Conservation (phyloP, 768 basidiomycete genomes). For the Termitomyces sp. region DNA sequence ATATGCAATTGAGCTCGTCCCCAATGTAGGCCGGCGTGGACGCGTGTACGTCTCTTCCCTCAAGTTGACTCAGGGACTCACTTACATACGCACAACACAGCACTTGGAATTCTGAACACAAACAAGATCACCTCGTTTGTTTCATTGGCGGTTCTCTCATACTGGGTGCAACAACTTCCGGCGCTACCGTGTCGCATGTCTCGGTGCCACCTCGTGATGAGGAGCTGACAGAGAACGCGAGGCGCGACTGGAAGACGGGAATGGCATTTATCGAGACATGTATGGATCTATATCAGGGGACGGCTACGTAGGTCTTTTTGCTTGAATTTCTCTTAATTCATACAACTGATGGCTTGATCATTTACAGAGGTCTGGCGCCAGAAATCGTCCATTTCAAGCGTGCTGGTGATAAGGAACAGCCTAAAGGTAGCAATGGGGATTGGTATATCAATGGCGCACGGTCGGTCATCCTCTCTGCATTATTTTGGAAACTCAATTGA, state of each 20-base stretch:
- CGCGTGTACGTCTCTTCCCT: conserved; percentile 24
- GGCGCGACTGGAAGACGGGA: conserved; percentile 81
- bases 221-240: conserved; percentile 58
- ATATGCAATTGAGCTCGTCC: conserved; percentile 82
- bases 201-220: conserved; percentile 62
- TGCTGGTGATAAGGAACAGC: conserved; percentile 40
- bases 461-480: conserved; percentile 30
- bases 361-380: conserved; percentile 70
- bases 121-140: conserved; percentile 96
- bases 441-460: conserved; percentile 88
- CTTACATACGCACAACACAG: conserved; percentile 29
- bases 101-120: conserved; percentile 67
- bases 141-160: conserved; percentile 92
- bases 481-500: not conserved
- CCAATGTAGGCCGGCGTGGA: conserved; percentile 37
- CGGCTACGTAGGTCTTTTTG: conserved; percentile 61
- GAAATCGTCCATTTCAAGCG: conserved; percentile 86
- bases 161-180: conserved; percentile 75
- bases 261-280: conserved; percentile 85
- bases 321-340: not conserved
- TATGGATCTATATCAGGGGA: conserved; percentile 71
- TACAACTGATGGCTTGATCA: not conserved
- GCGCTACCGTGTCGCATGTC: conserved; percentile 42
- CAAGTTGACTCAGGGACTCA: not conserved
- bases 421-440: conserved; percentile 39